Conservation (phyloP, 371 early-diverging fungal species). For the Mucor piriformis region DNA sequence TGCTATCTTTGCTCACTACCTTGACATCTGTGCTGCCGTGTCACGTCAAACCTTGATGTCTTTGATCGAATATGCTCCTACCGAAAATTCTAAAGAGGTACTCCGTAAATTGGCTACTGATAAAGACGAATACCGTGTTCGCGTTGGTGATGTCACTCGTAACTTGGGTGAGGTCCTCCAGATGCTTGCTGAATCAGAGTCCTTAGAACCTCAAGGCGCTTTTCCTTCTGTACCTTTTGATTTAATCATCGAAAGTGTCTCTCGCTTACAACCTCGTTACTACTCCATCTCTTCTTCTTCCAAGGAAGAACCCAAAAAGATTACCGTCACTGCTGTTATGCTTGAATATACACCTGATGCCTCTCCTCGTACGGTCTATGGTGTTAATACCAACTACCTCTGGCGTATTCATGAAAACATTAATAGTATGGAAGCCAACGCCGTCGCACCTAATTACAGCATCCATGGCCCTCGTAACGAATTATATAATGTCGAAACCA, state of each 20-base stretch:
- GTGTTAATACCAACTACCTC: constrained; percentile 79
- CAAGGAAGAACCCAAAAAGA: constrained; percentile 68
- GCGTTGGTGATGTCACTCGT: constrained; percentile 66
- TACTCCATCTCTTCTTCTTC: constrained; percentile 95
- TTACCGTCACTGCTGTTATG: constrained; percentile 87
- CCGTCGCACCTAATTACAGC: background rate
- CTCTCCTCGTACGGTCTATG: constrained; percentile 64
- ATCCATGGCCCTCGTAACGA: constrained; percentile 55
- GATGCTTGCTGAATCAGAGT: constrained; percentile 28
- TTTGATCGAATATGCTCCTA: constrained; percentile 64
- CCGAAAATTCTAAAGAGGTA: constrained; percentile 54
- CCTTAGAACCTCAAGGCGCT: constrained; percentile 18
- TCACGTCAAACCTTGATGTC: constrained; percentile 66
- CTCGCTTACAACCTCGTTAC: constrained; percentile 88
- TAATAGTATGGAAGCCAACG: constrained; percentile 18
- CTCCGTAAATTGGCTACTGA: constrained; percentile 66
- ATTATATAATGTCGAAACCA: background rate
- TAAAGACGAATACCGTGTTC: constrained; percentile 70
- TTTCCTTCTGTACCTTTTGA: constrained; percentile 69
- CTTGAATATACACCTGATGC: constrained; percentile 75
- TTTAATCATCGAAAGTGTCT: constrained; percentile 77
- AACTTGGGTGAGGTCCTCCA: constrained; percentile 72
- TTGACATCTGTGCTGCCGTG: constrained; percentile 81
- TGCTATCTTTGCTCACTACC: constrained; percentile 86
- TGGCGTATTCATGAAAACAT: constrained; percentile 54